Percentiles rank a stretch among this genome's conserved stretches.
Evolutionary conservation across 192 early-diverging fungal species (phyloP).

Genomic region (Backusella psychrophila): DNA sequence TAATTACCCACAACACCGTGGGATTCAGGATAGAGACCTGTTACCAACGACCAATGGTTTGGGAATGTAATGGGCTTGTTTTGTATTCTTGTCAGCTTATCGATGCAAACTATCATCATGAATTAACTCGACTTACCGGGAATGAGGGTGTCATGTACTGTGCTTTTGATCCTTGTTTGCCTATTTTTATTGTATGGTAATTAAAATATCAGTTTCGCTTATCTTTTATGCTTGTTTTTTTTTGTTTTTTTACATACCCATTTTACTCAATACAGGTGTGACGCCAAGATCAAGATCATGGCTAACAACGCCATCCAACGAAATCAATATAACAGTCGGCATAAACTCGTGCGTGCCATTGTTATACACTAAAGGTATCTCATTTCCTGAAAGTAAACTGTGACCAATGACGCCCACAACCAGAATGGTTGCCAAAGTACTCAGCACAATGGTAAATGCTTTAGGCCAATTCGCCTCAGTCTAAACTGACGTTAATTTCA

Average conservation of each 20-base stretch:
- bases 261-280: constrained; percentile 64
- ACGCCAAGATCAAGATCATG: constrained; percentile 77
- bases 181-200: constrained; percentile 20
- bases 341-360: constrained; percentile 73
- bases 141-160: constrained; percentile 70
- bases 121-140: constrained; percentile 40
- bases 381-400: background rate
- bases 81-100: background rate
- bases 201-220: background rate
- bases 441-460: background rate
- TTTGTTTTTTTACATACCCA: constrained; percentile 59
- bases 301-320: constrained; percentile 82
- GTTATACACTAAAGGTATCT: constrained; percentile 38
- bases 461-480: background rate
- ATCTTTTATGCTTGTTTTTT: constrained; percentile 27
- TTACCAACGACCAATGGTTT: constrained; percentile 90
- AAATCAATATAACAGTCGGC: constrained; percentile 74
- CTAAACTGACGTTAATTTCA: background rate
- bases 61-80: constrained; percentile 77
- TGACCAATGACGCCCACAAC: background rate
- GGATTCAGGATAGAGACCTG: constrained; percentile 86
- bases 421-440: background rate
- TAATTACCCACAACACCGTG: constrained; percentile 90
- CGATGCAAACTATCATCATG: no score
- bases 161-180: constrained; percentile 47